Base-by-base conservation (phyloP, 1,284 basidiomycete genomes). In the Rhodotorula sp. region DNA sequence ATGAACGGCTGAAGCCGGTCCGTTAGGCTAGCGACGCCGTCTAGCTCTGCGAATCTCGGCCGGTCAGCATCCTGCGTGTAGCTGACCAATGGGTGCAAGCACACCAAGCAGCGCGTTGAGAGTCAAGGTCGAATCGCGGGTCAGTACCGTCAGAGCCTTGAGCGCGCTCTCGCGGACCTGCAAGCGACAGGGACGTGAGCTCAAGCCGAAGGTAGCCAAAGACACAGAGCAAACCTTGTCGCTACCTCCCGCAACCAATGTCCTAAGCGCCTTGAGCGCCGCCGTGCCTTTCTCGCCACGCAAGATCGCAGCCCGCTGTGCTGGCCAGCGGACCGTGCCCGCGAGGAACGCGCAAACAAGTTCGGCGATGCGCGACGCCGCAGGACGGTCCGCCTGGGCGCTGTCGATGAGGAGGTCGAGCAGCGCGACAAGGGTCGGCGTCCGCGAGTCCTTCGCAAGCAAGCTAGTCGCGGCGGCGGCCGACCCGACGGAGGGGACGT, bases 91-190 rank as follows among this genome's bases (percentile, higher is more conserved):
- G 27, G 32, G 10, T n/a, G n/a, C n/a, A 21, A 22, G 41, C 21
- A 8, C 32, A 54, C 32, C 21, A 29, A 61, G 27, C 27, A 67
- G 55, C 54, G 22, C 63, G 37, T 3, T 54, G n/a, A 17, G 48
- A 32, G 2, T 61, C 39, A 6, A 53, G 25, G 13, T 54, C 9
- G 39, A 65, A 22, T 73, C 71, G 12, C 71, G 54, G 19, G 51
- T 17, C 32, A 75, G 57, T 10, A 59, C 57, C 13, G 74, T 61
- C 7, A 73, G 39, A 1, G 74, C 71, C 2, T 66, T 51, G 8
- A 75, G 48, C 7, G 69, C 71, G n/a, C 58, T 64, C 34, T 75
- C 74, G 27, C 55, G 46, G 6, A 73, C 67, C 71, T 72, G 54
- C 19, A 17, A 19, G 39, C 15, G 15, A 19, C 44, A 19, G 39